phyloP scores from a whole-genome alignment of 768 basidiomycete genomes.

The Rhizopogon sp. region DNA sequence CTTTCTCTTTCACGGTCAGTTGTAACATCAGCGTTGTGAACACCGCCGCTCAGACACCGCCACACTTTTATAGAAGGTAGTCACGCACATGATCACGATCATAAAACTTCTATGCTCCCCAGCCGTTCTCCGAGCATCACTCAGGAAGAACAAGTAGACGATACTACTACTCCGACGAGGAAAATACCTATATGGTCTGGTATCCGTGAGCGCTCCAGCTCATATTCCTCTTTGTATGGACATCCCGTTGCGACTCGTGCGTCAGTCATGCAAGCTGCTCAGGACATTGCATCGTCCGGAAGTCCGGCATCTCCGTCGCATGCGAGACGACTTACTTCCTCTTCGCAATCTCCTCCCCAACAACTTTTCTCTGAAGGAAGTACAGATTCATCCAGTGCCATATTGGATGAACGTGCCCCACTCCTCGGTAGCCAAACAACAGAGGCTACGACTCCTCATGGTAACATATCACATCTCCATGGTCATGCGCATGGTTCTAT shows the following conservation, averaged over 20 bases:
- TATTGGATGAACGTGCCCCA: conserved; percentile 39
- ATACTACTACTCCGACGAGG: conserved; percentile 27
- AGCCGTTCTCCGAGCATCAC: conserved; percentile 38
- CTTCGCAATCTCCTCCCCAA: conserved; percentile 15
- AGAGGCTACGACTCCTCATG: conserved; percentile 5
- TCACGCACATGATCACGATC: conserved; percentile 55
- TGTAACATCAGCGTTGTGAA: conserved; percentile 1
- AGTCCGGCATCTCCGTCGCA: conserved; percentile 3
- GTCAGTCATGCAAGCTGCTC: conserved; percentile 75
- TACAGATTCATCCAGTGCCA: background rate
- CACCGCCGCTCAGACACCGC: conserved; percentile 6
- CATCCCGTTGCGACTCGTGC: conserved; percentile 70
- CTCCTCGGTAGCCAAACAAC: conserved; percentile 29
- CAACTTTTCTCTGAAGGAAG: background rate
- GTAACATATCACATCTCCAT: conserved; percentile 17
- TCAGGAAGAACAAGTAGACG: conserved; percentile 8
- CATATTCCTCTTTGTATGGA: conserved; percentile 65
- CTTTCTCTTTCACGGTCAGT: conserved; percentile 89
- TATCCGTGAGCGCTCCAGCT: conserved; percentile 32
- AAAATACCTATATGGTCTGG: conserved; percentile 14
- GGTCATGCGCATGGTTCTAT: conserved; percentile 61
- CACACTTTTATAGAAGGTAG: conserved; percentile 49
- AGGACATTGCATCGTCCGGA: conserved; percentile 57
- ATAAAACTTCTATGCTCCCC: conserved; percentile 30
- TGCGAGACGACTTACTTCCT: conserved; percentile 12